These are phyloP conservation scores for Parascedosporium putredinis DNA, from an alignment of 2,329 filamentous ascomycete species.

Conservation along the genomic window DNA sequence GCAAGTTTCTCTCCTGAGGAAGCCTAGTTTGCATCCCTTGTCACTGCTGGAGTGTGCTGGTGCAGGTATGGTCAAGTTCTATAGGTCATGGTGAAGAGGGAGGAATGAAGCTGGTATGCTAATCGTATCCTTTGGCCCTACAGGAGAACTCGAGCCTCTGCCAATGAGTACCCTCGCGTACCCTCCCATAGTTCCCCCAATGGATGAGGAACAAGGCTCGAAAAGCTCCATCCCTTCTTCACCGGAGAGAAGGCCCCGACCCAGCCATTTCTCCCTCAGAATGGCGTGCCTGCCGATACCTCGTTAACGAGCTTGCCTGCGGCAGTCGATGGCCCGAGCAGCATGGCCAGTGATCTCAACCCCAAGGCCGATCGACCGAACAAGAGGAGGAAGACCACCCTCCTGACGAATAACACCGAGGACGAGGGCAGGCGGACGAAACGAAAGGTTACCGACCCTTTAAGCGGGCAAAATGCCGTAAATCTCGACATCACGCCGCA, in stretches of 20 bases:
- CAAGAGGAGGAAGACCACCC: constrained; percentile 33
- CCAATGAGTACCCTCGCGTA: constrained; percentile 3
- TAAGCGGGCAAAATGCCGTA: too few relatives aligned
- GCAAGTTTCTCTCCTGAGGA: neutral
- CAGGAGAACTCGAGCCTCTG: neutral
- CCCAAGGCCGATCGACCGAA: constrained; percentile 19
- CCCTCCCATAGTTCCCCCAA: constrained; percentile 32
- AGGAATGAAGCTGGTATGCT: neutral
- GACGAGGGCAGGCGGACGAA: constrained; percentile 19
- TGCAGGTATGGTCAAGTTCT: neutral
- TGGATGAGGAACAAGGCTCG: constrained; percentile 20
- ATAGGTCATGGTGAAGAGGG: neutral
- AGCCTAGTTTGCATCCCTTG: neutral
- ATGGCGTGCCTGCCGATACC: neutral
- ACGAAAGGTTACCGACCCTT: constrained; percentile 11
- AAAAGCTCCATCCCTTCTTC: constrained; percentile 50
- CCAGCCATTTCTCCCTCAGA: neutral
- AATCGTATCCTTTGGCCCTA: neutral
- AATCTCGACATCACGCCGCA: too few relatives aligned
- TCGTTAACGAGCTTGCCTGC: neutral
- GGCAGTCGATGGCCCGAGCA: constrained; percentile 12
- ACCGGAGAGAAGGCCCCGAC: constrained; percentile 10
- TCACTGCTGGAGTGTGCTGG: neutral
- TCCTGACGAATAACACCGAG: constrained; percentile 15
- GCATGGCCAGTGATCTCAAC: constrained; percentile 15